Conservation (phyloP, 768 basidiomycete species). For the Termitomyces sp. region DNA sequence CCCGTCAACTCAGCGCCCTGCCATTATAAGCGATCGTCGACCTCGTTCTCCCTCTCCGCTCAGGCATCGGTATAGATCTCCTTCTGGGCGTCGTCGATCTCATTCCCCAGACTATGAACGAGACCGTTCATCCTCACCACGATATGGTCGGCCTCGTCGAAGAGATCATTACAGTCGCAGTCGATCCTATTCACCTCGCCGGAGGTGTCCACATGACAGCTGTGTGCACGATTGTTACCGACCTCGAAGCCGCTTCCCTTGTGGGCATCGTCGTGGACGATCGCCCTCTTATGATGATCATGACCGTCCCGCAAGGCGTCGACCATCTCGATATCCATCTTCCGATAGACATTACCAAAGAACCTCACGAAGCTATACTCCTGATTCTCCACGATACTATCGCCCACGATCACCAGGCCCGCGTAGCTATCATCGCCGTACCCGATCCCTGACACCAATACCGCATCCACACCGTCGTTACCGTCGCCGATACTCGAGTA, state of each 20-base stretch:
- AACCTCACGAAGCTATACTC: constrained; percentile 2
- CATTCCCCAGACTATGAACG: background rate
- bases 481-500: constrained; percentile 1
- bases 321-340: background rate
- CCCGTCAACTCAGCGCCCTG: background rate
- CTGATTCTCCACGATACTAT: background rate
- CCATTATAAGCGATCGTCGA: background rate
- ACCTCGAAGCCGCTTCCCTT: constrained; percentile 8
- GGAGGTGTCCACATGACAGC: background rate
- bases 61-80: background rate
- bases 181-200: background rate
- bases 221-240: background rate
- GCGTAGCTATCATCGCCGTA: background rate
- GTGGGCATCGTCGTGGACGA: constrained; percentile 1
- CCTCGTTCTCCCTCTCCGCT: constrained; percentile 17
- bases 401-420: background rate
- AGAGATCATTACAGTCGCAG: background rate
- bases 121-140: background rate
- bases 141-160: background rate
- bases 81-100: background rate
- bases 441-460: constrained; percentile 1
- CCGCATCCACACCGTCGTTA: background rate
- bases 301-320: background rate
- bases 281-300: background rate
- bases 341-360: background rate